These are phyloP conservation scores for Yarrowia yakushimensis DNA, from an alignment of 805 yeast species.

Conservation along the genomic window DNA sequence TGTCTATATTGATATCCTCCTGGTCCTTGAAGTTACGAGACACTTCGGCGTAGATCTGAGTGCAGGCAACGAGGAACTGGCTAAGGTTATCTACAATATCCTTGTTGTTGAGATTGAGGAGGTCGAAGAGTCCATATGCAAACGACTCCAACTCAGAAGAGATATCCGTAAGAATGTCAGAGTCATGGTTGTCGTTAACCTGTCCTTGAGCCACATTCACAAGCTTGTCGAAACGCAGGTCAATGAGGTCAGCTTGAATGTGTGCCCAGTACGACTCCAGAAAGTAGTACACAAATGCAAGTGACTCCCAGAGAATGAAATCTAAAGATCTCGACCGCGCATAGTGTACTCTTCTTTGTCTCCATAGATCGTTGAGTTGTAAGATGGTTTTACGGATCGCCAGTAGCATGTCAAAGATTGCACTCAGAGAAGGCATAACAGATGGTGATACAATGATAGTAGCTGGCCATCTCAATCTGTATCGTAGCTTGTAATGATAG, in stretches of 20 bases:
- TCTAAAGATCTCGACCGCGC: neutral
- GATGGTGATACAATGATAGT: slow-evolving; percentile 27
- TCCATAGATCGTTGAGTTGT: slow-evolving; percentile 24
- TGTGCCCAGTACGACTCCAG: slow-evolving; percentile 30
- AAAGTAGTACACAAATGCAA: slow-evolving; percentile 24
- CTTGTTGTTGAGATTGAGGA: slow-evolving; percentile 22
- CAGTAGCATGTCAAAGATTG: slow-evolving; percentile 25
- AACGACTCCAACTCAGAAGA: slow-evolving; percentile 23
- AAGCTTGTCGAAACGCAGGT: slow-evolving; percentile 25
- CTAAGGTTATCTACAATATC: slow-evolving; percentile 24
- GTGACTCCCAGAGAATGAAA: slow-evolving; percentile 18
- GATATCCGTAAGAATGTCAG: slow-evolving; percentile 2
- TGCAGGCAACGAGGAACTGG: slow-evolving; percentile 15
- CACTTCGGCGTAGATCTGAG: slow-evolving; percentile 4
- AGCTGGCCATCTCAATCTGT: slow-evolving; percentile 32
- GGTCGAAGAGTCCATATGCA: slow-evolving; percentile 11
- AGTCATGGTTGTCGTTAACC: neutral
- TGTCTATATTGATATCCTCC: slow-evolving; percentile 1
- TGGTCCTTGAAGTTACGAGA: neutral
- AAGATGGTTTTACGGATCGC: neutral
- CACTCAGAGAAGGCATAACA: slow-evolving; percentile 25
- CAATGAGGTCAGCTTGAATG: slow-evolving; percentile 27
- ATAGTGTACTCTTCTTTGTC: neutral
- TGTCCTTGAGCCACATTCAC: slow-evolving; percentile 8
- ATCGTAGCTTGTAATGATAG: slow-evolving; percentile 24